phyloP scores from a whole-genome alignment of 2,329 filamentous ascomycete genomes.

The Cladosporium cucumerinum region DNA sequence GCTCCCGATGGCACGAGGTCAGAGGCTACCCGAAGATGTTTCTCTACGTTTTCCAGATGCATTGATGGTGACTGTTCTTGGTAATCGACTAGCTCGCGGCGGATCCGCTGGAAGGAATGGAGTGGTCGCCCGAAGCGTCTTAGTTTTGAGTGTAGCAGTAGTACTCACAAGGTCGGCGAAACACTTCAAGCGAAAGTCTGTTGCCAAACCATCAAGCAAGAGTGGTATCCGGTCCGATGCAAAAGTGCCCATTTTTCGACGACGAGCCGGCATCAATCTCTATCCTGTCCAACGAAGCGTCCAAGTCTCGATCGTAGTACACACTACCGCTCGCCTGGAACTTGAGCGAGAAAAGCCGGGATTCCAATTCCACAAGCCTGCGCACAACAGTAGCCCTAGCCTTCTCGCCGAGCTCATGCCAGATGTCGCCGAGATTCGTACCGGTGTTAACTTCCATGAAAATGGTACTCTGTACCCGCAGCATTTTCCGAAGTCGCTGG shows the following conservation, averaged over 20 bases:
- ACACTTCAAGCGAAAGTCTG: constrained; percentile 25
- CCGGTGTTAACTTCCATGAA: constrained; percentile 26
- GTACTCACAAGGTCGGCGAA: constrained; percentile 33
- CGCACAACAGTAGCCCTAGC: constrained; percentile 28
- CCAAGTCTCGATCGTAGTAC: constrained; percentile 35
- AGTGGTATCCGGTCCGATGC: constrained; percentile 35
- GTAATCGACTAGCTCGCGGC: constrained; percentile 30
- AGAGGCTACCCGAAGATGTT: constrained; percentile 30
- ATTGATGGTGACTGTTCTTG: constrained; percentile 19
- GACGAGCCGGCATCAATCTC: neutral
- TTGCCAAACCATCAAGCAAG: constrained; percentile 32
- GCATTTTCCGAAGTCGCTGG: constrained; percentile 23
- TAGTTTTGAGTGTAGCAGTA: constrained; percentile 26
- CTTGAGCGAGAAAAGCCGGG: constrained; percentile 25
- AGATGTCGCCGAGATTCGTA: constrained; percentile 22
- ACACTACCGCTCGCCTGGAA: constrained; percentile 37
- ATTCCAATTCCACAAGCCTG: constrained; percentile 31
- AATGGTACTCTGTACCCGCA: constrained; percentile 28
- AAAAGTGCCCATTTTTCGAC: constrained; percentile 28
- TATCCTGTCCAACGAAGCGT: constrained; percentile 17
- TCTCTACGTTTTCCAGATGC: constrained; percentile 30
- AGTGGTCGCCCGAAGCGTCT: constrained; percentile 30
- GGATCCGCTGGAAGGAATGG: constrained; percentile 32
- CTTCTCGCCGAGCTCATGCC: constrained; percentile 25
- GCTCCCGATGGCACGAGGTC: constrained; percentile 13